Evolutionary conservation across 2,329 filamentous ascomycete species (phyloP).

Genomic region (Salinomyces thailandicus): DNA sequence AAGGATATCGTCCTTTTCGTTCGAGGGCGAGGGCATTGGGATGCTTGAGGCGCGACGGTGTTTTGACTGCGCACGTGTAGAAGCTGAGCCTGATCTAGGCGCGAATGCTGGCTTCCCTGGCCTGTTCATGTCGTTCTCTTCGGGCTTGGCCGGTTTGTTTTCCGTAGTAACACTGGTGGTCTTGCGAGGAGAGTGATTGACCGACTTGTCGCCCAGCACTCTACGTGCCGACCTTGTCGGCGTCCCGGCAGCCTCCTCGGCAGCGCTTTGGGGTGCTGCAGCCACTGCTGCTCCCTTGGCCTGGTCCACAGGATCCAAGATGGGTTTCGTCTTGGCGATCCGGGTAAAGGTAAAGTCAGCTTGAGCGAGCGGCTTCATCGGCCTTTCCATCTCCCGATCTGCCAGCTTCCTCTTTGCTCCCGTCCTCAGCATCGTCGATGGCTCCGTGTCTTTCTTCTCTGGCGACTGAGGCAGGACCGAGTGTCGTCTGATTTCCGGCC

Average conservation of each 20-base stretch:
- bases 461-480: slow-evolving; percentile 34
- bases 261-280: background rate
- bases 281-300: slow-evolving; percentile 3
- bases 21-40: slow-evolving; percentile 11
- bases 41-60: slow-evolving; percentile 11
- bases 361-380: slow-evolving; percentile 18
- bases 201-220: slow-evolving; percentile 33
- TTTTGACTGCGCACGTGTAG: slow-evolving; percentile 3
- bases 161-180: slow-evolving; percentile 5
- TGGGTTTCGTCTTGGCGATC: slow-evolving; percentile 11
- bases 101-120: slow-evolving; percentile 1
- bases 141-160: slow-evolving; percentile 9
- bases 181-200: slow-evolving; percentile 28
- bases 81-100: slow-evolving; percentile 12
- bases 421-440: slow-evolving; percentile 29
- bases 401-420: slow-evolving; percentile 50
- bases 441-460: slow-evolving; percentile 25
- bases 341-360: slow-evolving; percentile 41
- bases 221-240: slow-evolving; percentile 17
- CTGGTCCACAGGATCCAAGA: background rate
- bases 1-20: slow-evolving; percentile 9
- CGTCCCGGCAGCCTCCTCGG: background rate
- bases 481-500: slow-evolving; percentile 31
- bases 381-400: slow-evolving; percentile 41
- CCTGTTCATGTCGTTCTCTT: slow-evolving; percentile 9